Conservation (phyloP, 2,329 filamentous ascomycete species). For the Aquanectria penicillioides region DNA sequence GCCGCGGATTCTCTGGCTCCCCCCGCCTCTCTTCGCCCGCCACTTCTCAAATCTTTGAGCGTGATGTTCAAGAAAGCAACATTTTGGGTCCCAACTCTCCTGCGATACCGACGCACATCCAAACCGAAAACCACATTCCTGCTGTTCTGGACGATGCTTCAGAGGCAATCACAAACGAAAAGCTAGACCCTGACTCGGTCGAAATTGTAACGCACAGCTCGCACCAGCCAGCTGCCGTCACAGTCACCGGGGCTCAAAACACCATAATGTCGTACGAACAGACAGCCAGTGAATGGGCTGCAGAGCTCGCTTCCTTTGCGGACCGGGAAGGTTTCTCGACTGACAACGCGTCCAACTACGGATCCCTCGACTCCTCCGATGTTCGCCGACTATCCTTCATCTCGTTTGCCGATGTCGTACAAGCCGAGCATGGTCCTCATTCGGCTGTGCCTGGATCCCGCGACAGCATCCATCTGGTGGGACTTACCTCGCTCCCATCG, state of each 20-base stretch:
- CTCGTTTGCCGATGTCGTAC: conserved; percentile 95
- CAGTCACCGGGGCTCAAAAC: conserved; percentile 64
- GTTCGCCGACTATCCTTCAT: conserved; percentile 91
- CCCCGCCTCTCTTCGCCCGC: conserved; percentile 83
- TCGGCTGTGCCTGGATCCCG: conserved; percentile 63
- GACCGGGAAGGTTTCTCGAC: conserved; percentile 54
- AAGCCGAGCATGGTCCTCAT: conserved; percentile 77
- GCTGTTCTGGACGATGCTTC: conserved; percentile 91
- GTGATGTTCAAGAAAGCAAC: conserved; percentile 86
- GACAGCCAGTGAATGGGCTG: conserved; percentile 61
- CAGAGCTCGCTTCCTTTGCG: conserved; percentile 66
- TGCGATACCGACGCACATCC: conserved; percentile 92
- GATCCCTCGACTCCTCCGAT: conserved; percentile 77
- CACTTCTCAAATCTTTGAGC: conserved; percentile 87
- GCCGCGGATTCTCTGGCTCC: conserved; percentile 73
- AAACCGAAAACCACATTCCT: conserved; percentile 94
- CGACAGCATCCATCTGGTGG: conserved; percentile 76
- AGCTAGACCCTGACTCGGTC: conserved; percentile 86
- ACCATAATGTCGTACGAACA: conserved; percentile 52
- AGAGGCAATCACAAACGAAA: conserved; percentile 87
- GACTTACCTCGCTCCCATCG: conserved; percentile 69
- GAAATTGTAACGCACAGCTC: conserved; percentile 90
- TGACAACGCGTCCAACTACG: conserved; percentile 79
- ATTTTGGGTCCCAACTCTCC: conserved; percentile 76
- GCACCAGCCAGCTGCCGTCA: conserved; percentile 81